Evolutionary conservation across 1,284 basidiomycete genomes (phyloP), one percentile per base, ranked within the genome.

Genomic region (Moesziomyces parantarcticus): DNA sequence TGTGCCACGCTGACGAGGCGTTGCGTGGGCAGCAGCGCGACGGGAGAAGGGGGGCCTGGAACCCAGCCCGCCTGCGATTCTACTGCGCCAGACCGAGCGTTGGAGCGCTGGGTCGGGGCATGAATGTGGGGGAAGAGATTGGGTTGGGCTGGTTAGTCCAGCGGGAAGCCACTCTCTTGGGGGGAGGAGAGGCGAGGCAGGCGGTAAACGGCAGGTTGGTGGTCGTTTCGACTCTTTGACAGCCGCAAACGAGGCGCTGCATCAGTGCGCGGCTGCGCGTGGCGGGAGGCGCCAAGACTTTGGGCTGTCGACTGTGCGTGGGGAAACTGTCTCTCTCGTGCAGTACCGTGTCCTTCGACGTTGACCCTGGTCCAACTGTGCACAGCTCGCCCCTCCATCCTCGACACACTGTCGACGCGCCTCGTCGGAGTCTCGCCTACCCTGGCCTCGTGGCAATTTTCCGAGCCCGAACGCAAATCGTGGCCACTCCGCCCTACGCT

Each of bases 381-480:
- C 8, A 32, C 6, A 32, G 11, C 29, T 32, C 29, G 29, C 6
- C 29, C 29, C 29, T 32, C 5, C 6, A 32, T 32, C 29, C 29
- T 32, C 29, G 11, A 11, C 29, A 32, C 36, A 39, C 14, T 39
- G 36, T 39, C 36, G 36, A 39, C 36, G 36, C 36, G 16, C 16
- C 18, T 39, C 14, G 10, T 13, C 29, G 10, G 10, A 26, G 25
- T 26, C 25, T 26, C 25, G 25, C 29, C 29, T 13, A 32, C 8
- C n/a, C 29, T 34, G 18, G 41, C 42, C 48, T 49, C 48, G 47
- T 58, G 56, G 56, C 56, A 50, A 39, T 23, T 45, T 50, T 58
- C 56, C 48, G 47, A 50, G 47, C 41, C 54, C 54, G 46, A 56
- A 45, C 42, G 50, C 22, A 52, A 43, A 52, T 39, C 36, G 36